Conservation (phyloP, 352 stramenopile species). For the Phytophthora cajani region DNA sequence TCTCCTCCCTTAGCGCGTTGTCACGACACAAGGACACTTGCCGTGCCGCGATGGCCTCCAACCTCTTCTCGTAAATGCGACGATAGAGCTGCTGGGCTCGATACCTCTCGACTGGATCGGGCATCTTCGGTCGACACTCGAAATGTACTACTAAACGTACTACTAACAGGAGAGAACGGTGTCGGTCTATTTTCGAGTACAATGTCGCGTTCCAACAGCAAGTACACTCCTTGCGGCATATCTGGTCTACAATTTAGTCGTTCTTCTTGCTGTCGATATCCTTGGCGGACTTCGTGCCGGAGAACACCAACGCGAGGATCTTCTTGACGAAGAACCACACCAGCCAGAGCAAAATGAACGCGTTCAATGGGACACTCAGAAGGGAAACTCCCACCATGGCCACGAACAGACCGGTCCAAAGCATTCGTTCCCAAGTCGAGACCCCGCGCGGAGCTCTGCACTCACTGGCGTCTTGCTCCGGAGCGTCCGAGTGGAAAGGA, state of each 20-base stretch:
- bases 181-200: conserved; percentile 38
- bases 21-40: conserved; percentile 57
- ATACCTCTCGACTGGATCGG: conserved; percentile 55
- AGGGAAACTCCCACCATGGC: conserved; percentile 47
- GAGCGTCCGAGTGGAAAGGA: conserved; percentile 44
- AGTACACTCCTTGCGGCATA: neutral
- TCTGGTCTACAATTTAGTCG: conserved; percentile 29
- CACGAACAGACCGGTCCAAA: conserved; percentile 54
- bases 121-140: conserved; percentile 31
- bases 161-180: neutral
- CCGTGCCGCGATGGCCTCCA: conserved; percentile 46
- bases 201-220: neutral
- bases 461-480: conserved; percentile 48
- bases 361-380: conserved; percentile 60
- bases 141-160: neutral
- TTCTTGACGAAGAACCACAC: conserved; percentile 68
- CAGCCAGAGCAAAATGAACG: conserved; percentile 63
- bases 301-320: conserved; percentile 23
- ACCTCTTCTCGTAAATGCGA: conserved; percentile 65
- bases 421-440: conserved; percentile 35
- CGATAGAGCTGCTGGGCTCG: conserved; percentile 53
- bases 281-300: conserved; percentile 10
- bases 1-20: conserved; percentile 78
- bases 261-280: conserved; percentile 39
- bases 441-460: conserved; percentile 61